These are phyloP conservation scores for Extremus antarcticus DNA, from an alignment of 495 filamentous ascomycete genomes.

Conservation along the genomic window DNA sequence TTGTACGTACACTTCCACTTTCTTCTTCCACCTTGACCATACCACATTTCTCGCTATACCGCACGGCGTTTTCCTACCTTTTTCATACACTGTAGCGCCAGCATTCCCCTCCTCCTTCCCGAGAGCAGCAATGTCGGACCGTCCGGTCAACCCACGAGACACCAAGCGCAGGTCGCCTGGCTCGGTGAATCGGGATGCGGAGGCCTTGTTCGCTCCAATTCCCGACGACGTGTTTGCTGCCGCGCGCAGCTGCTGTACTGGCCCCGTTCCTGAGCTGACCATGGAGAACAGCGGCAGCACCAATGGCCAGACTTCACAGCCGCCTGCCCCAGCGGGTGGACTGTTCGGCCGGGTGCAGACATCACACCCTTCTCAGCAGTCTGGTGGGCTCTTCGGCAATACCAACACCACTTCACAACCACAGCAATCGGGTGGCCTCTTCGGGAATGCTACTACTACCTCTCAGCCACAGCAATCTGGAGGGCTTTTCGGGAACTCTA, in stretches of 20 bases:
- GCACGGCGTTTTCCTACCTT: too few species aligned
- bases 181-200: too few species aligned
- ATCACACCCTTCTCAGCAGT: slow-evolving; percentile 29
- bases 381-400: slow-evolving; percentile 23
- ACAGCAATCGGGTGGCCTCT: slow-evolving; percentile 11
- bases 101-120: too few species aligned
- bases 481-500: neutral
- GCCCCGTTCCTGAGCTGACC: too few species aligned
- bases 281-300: too few species aligned
- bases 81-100: too few species aligned
- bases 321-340: slow-evolving; percentile 1
- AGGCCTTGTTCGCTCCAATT: too few species aligned
- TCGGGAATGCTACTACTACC: neutral
- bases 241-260: too few species aligned
- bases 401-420: neutral
- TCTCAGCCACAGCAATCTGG: slow-evolving; percentile 7
- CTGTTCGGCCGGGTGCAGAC: slow-evolving; percentile 24
- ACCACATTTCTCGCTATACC: neutral
- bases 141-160: too few species aligned
- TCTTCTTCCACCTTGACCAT: neutral
- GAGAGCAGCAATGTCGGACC: too few species aligned
- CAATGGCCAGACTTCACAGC: neutral
- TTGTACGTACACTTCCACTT: slow-evolving; percentile 12
- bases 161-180: too few species aligned
- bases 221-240: too few species aligned